A percentile compares a stretch with the other conserved stretches of the same genome.
Evolutionary conservation across 306 rosid species (phyloP).

Genomic region (Datisca glomerata): DNA sequence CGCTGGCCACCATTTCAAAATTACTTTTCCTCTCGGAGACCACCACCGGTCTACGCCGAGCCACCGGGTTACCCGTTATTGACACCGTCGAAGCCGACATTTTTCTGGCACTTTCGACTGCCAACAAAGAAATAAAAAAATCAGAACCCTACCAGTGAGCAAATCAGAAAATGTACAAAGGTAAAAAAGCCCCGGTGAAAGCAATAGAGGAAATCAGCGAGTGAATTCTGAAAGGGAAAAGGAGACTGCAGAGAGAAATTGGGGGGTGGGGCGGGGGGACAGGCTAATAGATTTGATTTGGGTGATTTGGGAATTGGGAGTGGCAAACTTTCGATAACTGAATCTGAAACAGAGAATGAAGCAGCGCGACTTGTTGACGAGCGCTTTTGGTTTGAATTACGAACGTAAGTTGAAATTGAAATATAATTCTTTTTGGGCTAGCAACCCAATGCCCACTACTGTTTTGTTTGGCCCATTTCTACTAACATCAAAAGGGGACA

Average conservation of each 20-base stretch:
- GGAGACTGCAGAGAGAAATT: not conserved
- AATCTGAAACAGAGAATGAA: too few relatives aligned
- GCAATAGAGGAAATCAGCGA: too few relatives aligned
- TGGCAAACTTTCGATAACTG: too few relatives aligned
- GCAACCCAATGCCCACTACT: too few relatives aligned
- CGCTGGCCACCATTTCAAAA: slow-evolving; percentile 50
- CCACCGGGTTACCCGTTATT: slow-evolving; percentile 67
- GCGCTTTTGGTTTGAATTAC: too few relatives aligned
- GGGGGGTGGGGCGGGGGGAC: not conserved
- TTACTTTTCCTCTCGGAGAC: slow-evolving; percentile 39
- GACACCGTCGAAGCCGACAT: slow-evolving; percentile 98
- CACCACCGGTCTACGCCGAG: slow-evolving; percentile 70
- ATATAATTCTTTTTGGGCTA: too few relatives aligned
- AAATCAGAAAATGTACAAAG: slow-evolving; percentile 1
- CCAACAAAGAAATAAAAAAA: not conserved
- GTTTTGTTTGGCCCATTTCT: too few relatives aligned
- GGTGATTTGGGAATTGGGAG: too few relatives aligned
- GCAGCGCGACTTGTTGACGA: too few relatives aligned
- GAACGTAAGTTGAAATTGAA: too few relatives aligned
- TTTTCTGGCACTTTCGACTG: not conserved
- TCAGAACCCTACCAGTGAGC: slow-evolving; percentile 16
- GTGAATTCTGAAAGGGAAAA: not conserved
- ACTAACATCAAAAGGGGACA: too few relatives aligned
- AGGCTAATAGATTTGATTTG: too few relatives aligned
- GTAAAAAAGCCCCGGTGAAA: not conserved